Evolutionary conservation across 192 early-diverging fungal genomes (phyloP).

Genomic region (Mortierella claussenii): DNA sequence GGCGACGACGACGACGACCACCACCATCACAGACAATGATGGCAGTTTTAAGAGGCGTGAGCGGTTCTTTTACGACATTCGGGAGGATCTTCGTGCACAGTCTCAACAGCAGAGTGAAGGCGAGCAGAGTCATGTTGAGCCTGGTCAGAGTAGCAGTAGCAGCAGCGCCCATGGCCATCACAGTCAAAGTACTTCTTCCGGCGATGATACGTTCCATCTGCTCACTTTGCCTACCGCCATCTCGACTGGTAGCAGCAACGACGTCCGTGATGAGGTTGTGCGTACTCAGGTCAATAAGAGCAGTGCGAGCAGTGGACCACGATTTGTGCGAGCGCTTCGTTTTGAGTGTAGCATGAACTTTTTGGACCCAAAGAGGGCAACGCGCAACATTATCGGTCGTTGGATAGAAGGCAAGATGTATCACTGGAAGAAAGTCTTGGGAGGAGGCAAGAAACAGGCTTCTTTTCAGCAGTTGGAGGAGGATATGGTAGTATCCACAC

Average conservation of each 20-base stretch:
- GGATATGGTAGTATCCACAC: too few relatives aligned
- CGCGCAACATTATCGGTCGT: slow-evolving; percentile 37
- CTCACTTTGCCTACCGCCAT: not conserved
- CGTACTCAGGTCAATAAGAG: not conserved
- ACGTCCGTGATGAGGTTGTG: not conserved
- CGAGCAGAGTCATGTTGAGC: not conserved
- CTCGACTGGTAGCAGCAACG: not conserved
- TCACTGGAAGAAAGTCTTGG: slow-evolving; percentile 41
- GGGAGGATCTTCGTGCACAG: slow-evolving; percentile 3
- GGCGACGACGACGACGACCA: not conserved
- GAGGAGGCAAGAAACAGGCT: slow-evolving; percentile 5
- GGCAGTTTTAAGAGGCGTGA: not conserved
- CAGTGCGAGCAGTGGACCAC: slow-evolving; percentile 9
- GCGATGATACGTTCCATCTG: too few relatives aligned
- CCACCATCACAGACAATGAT: not conserved
- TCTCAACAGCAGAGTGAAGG: not conserved
- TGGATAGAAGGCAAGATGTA: slow-evolving; percentile 49
- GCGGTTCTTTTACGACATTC: slow-evolving; percentile 19
- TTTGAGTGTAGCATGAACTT: slow-evolving; percentile 56
- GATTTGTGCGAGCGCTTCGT: slow-evolving; percentile 14
- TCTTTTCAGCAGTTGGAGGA: not conserved
- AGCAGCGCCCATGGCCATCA: not conserved
- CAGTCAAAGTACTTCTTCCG: not conserved
- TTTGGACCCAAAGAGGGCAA: slow-evolving; percentile 44
- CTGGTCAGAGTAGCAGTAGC: not conserved